Base-by-base conservation (phyloP, 2,329 filamentous ascomycete species). In the Zopfia rhizophila region DNA sequence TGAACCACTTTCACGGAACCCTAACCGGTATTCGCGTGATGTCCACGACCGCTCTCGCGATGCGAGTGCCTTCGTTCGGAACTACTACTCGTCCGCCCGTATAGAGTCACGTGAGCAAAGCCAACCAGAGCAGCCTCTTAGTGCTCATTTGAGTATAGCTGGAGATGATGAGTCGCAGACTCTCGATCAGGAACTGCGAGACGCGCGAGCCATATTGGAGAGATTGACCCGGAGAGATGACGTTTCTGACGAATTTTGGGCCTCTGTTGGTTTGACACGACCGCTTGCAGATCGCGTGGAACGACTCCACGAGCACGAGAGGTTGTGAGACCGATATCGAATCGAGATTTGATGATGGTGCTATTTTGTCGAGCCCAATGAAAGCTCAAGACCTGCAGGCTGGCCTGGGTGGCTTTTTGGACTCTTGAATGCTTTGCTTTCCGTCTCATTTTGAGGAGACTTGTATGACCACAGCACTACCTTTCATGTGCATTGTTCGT, bases 191-290 rank as follows among this genome's bases (percentile, higher is more conserved):
- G 74, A 77, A 59, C 69, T 88, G 18, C 79, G 82, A 16, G 83
- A 86, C 32, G 87, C 92, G 81, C 86, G 89, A 57, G 79, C 80
- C 38, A 87, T 95, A 33, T 79, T 94, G 24, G 84, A 87, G 56
- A 81, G 84, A 30, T 78, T 95, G 42, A 84, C 86, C 23, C 80
- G 82, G 13, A 78, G 89, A 17, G 82, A 90, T 62, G 88, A 92
- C 58, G 87, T 94, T 41, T 88, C 89, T 0, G 89, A 94, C 51
- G 86, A 90, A 54, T 92, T 88, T 85, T 95, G 90, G 90, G 70
- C 70, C 40, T 73, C 70, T 14, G 73, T 76, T 13, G 75, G 75
- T 10, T 53, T 78, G 45, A 60, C 61, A 31, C 59, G 65, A n/a
- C 59, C 62, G 3, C 58, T 69, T 43, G 60, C 66, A 1, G 66